Conservation (phyloP, 257 asterid genomes). For the Solanum ossicruentum region DNA sequence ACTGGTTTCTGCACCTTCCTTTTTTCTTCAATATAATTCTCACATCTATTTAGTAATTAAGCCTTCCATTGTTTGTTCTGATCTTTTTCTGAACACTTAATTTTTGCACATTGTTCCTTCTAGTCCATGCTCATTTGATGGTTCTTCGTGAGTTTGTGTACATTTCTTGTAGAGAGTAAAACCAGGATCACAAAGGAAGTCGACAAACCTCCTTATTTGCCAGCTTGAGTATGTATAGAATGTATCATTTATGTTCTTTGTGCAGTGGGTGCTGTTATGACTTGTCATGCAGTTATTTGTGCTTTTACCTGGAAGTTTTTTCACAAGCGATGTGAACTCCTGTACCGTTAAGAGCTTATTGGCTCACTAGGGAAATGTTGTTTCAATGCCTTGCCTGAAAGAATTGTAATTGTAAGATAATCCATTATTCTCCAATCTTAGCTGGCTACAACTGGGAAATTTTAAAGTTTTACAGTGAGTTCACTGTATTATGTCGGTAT, state of each 20-base stretch:
- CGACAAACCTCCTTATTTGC: background rate
- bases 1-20: background rate
- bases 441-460: background rate
- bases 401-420: background rate
- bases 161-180: slow-evolving; percentile 16
- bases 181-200: background rate
- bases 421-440: background rate
- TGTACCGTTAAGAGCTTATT: background rate
- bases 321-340: background rate
- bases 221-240: background rate
- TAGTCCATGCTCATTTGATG: slow-evolving; percentile 2
- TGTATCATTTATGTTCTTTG: background rate
- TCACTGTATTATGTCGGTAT: background rate
- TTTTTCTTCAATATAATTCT: background rate
- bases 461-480: background rate
- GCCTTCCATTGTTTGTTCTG: background rate
- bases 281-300: background rate
- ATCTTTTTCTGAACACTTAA: background rate
- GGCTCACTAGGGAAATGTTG: background rate
- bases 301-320: background rate
- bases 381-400: background rate
- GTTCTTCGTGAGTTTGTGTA: slow-evolving; percentile 12
- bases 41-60: background rate
- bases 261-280: background rate
- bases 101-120: slow-evolving; percentile 2